Base-by-base conservation (phyloP, 768 basidiomycete species). In the Trametes maxima region DNA sequence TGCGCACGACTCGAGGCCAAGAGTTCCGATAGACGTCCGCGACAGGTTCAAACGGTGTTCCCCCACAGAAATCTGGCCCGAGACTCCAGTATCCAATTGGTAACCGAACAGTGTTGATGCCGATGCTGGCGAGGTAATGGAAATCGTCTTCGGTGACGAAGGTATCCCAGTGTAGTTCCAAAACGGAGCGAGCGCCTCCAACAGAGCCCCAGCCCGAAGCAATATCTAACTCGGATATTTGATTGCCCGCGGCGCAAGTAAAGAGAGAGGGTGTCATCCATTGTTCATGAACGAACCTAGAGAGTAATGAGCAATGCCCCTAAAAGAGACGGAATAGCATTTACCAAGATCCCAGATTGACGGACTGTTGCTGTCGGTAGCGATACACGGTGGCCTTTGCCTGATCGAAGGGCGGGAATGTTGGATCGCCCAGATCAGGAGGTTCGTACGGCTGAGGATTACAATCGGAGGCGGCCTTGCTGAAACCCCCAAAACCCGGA, bases 191-290 rank as follows among this genome's bases (percentile, higher is more conserved):
- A 46, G 86, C 82, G 62, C 68, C 68, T 2, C 72, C 66, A 8
- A 66, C 53, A 21, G 78, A 78, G 17, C 78, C 79, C 83, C 84
- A 89, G 2, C 88, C 88, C 17, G 74, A 78, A 5, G 89, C 87
- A 42, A 91, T 81, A 68, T 90, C 88, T 37, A 86, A 70, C 68
- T 90, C 89, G 1, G 87, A 80, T 2, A 74, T 67, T 66, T 77
- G 75, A 14, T 76, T 65, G 3, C 79, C 86, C 21, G 76, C 68
- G 3, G 88, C 87, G 57, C 86, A 86, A 4, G 67, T 65, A 68
- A 89, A 90, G 28, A 87, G 57, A 35, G 85, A 85, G 3, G 87
- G 85, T 1, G 82, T 82, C 85, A 91, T 89, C 88, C 89, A 92
- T 21, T 79, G 74, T 70, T 92, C 89, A 58, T 85, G 82, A 6